A percentile compares a stretch with the other conserved stretches of the same genome.
These are phyloP conservation scores for Malus hybrid DNA, from an alignment of 331 rosid genomes.

Conservation along the genomic window DNA sequence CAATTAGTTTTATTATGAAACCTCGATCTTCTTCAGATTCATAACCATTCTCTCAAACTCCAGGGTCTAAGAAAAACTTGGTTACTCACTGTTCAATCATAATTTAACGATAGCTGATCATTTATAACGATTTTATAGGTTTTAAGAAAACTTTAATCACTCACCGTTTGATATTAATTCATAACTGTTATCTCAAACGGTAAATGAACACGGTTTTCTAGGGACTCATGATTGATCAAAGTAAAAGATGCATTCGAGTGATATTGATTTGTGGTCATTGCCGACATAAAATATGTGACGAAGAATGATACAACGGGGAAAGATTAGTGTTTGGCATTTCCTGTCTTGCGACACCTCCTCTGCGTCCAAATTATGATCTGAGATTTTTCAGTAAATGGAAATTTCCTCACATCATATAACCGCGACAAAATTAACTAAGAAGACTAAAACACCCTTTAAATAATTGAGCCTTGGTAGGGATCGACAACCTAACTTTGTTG, in stretches of 20 bases:
- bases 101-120: too few species aligned
- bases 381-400: background rate
- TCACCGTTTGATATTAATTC: too few species aligned
- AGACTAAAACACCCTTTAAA: background rate
- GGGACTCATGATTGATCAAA: too few species aligned
- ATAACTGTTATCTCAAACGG: too few species aligned
- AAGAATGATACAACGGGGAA: background rate
- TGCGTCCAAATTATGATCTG: background rate
- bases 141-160: too few species aligned
- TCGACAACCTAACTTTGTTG: background rate
- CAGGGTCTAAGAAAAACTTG: too few species aligned
- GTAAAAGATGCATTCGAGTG: background rate
- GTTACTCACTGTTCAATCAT: too few species aligned
- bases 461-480: background rate
- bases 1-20: accelerated
- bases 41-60: too few species aligned
- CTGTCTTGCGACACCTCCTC: background rate
- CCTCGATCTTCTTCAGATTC: too few species aligned
- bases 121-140: too few species aligned
- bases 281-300: background rate
- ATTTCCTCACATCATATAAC: background rate
- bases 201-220: too few species aligned
- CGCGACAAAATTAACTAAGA: background rate
- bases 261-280: background rate
- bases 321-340: background rate